Evolutionary conservation across 1,284 basidiomycete species (phyloP).

Genomic region (Ustilago nuda): DNA sequence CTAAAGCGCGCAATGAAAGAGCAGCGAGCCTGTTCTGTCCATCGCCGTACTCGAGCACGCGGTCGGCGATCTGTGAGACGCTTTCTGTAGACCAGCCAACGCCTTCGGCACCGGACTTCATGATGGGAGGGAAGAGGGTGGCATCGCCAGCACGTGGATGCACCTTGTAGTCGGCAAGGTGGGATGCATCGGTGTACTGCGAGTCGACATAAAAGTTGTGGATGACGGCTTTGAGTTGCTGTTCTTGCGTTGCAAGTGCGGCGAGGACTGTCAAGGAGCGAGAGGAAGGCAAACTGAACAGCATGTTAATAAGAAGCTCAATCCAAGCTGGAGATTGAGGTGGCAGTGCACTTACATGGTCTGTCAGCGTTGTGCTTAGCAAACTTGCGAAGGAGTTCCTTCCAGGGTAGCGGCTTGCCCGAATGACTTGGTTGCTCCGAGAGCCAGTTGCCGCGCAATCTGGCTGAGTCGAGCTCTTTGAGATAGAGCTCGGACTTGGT

Average conservation of each 20-base stretch:
- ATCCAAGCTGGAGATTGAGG: background rate
- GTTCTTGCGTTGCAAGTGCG: slow-evolving; percentile 48
- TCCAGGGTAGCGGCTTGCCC: slow-evolving; percentile 46
- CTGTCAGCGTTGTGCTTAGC: slow-evolving; percentile 67
- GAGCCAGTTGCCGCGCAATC: slow-evolving; percentile 62
- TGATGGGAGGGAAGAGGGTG: slow-evolving; percentile 55
- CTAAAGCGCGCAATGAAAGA: slow-evolving; percentile 53
- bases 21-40: slow-evolving; percentile 32
- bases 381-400: slow-evolving; percentile 69
- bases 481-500: slow-evolving; percentile 61
- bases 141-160: slow-evolving; percentile 29
- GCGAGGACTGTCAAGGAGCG: slow-evolving; percentile 27
- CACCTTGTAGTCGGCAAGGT: slow-evolving; percentile 49
- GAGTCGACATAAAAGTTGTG: slow-evolving; percentile 41
- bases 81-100: slow-evolving; percentile 56
- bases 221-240: slow-evolving; percentile 51
- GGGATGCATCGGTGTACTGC: slow-evolving; percentile 54
- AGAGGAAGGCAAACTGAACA: background rate
- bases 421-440: slow-evolving; percentile 42
- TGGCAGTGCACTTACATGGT: slow-evolving; percentile 38
- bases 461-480: slow-evolving; percentile 62
- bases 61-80: slow-evolving; percentile 40
- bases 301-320: background rate
- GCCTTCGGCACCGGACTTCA: slow-evolving; percentile 35
- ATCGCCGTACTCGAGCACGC: slow-evolving; percentile 47